Evolutionary conservation across 2,329 filamentous ascomycete species (phyloP), one percentile per base, ranked within the genome.

Genomic region (Fusarium foetens): DNA sequence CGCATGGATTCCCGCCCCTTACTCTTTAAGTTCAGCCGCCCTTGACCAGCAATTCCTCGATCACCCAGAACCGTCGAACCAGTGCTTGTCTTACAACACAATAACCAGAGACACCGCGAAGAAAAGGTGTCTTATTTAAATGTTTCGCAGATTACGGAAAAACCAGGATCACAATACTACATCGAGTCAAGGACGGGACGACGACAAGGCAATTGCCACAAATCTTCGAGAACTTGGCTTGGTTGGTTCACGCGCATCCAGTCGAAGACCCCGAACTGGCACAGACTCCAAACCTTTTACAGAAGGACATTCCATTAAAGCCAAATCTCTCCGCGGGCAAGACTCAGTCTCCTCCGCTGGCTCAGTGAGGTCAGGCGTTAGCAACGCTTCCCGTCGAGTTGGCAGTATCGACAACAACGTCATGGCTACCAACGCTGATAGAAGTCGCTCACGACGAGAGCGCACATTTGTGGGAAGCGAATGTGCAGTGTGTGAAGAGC

Each of bases 401-500:
- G 80, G 81, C 23, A 77, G 77, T 61, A 76, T 83, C 69, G 79
- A 83, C 66, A 82, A 84, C 74, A 83, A 83, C 80, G 79, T 82
- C 74, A 84, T 84, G 83, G 78, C 83, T 38, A 83, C 81, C 68
- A 82, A 81, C 49, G 77, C 92, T 58, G 94, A 97, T 78, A 88
- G 94, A 78, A 91, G 89, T 77, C 91, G 94, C 74, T 91, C 91
- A 73, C 90, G 96, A 79, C 89, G 95, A 79, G 95, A 98, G 83
- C 90, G 96, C 80, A 99, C 95, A 4, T 98, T 98, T 83, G 93
- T 98, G 60, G 96, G 96, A 49, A 94, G 91, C 80, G 93, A 97
- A 84, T 99, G 96, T 83, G 93, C 95, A 55, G 95, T 98, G 21
- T 99, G 96, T 80, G 96, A 99, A 81, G 96, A 99, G 83, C 95